A percentile compares a stretch with the other conserved stretches of the same genome.
These are phyloP conservation scores for Buxus sempervirens DNA, from an alignment of 164 flowering plant genomes.

Conservation along the genomic window DNA sequence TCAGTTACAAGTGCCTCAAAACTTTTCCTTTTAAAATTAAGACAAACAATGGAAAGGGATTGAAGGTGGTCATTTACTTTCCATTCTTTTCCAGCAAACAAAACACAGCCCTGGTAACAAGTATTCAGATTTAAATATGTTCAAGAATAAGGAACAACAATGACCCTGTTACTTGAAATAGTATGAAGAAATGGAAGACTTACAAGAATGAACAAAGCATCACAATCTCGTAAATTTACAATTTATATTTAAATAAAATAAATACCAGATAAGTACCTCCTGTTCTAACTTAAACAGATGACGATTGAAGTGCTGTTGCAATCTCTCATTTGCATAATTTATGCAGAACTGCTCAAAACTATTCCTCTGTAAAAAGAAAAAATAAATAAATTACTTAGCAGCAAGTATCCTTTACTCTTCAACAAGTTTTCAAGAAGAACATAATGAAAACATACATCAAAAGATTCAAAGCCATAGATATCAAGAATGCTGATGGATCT, in stretches of 20 bases:
- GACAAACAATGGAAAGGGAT: too few species aligned
- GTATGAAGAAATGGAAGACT: too few species aligned
- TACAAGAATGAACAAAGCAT: too few species aligned
- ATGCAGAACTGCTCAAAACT: constrained; percentile 99
- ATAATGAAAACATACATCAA: constrained; percentile 53
- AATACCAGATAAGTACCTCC: constrained; percentile 50
- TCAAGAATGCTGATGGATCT: constrained; percentile 98
- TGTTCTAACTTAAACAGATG: constrained; percentile 97
- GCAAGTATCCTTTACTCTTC: neutral
- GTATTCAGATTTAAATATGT: too few species aligned
- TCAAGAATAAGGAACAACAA: too few species aligned
- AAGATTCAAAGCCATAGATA: constrained; percentile 97
- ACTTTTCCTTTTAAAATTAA: too few species aligned
- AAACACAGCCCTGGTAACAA: too few species aligned
- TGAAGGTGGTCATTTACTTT: too few species aligned
- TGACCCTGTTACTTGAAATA: too few species aligned
- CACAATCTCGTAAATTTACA: too few species aligned
- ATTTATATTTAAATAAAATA: neutral
- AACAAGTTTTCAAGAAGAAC: neutral
- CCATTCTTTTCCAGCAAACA: too few species aligned
- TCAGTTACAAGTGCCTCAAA: too few species aligned
- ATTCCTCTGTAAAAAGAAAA: constrained; percentile 73
- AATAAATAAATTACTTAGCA: constrained; percentile 2
- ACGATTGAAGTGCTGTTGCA: constrained; percentile 97
- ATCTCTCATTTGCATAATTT: constrained; percentile 97